A percentile compares a stretch with the other conserved stretches of the same genome.
These are phyloP conservation scores for Malus asiatica DNA, from an alignment of 306 rosid species.

Conservation along the genomic window DNA sequence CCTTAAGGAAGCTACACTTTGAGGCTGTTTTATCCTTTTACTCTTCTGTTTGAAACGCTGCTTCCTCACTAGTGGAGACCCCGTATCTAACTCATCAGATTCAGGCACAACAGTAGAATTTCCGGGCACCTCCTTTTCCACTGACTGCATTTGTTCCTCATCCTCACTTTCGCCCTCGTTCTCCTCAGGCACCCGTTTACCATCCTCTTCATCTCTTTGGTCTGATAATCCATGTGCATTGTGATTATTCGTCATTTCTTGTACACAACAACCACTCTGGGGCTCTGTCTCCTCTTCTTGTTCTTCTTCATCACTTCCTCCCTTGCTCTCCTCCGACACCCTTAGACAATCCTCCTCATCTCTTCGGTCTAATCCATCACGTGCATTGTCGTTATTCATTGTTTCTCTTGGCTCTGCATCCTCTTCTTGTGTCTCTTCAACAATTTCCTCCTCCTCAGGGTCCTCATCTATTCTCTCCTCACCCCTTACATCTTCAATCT, in stretches of 20 bases:
- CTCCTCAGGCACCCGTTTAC: slow-evolving; percentile 2
- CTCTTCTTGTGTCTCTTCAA: slow-evolving; percentile 6
- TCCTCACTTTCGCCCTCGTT: slow-evolving; percentile 8
- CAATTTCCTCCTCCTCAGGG: slow-evolving; percentile 1
- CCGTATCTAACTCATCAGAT: slow-evolving; percentile 21
- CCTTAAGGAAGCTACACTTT: background rate
- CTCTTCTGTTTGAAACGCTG: slow-evolving; percentile 31
- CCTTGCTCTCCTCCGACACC: slow-evolving; percentile 13
- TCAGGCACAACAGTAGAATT: slow-evolving; percentile 24
- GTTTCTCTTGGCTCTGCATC: slow-evolving; percentile 4
- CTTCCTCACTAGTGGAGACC: background rate
- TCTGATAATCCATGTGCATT: slow-evolving; percentile 2
- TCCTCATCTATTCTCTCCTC: slow-evolving; percentile 3
- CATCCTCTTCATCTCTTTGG: slow-evolving; percentile 3
- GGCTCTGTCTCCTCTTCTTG: background rate
- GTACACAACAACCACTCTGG: background rate
- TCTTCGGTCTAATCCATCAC: slow-evolving; percentile 1
- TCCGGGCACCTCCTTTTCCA: slow-evolving; percentile 10
- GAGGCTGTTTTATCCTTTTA: background rate
- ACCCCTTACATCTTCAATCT: background rate
- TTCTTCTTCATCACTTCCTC: slow-evolving; percentile 17
- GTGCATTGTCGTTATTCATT: background rate
- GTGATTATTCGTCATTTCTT: slow-evolving; percentile 1
- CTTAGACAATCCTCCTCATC: slow-evolving; percentile 5
- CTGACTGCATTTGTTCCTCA: slow-evolving; percentile 14